Evolutionary conservation across 2,329 filamentous ascomycete genomes (phyloP).

Genomic region (Xenoacremonium recifei): DNA sequence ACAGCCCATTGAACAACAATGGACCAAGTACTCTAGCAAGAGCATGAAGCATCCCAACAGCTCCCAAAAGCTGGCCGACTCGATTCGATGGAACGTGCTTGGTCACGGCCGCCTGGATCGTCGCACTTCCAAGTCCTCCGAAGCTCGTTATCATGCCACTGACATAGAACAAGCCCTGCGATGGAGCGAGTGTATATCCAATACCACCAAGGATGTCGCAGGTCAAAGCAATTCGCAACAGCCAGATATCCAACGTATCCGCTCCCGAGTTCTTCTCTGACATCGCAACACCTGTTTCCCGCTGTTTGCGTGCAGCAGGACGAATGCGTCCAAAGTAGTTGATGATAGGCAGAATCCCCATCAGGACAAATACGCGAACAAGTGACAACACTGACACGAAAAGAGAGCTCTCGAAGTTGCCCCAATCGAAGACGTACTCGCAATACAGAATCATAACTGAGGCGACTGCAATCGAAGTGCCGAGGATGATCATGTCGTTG

Average conservation of each 20-base stretch:
- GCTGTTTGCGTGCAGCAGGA: constrained; percentile 42
- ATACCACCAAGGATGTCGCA: constrained; percentile 75
- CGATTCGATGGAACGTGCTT: constrained; percentile 85
- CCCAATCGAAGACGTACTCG: constrained; percentile 79
- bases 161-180: constrained; percentile 63
- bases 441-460: constrained; percentile 84
- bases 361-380: constrained; percentile 71
- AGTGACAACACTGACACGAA: constrained; percentile 81
- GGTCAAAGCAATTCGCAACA: constrained; percentile 72
- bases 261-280: constrained; percentile 63
- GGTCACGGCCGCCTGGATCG: constrained; percentile 78
- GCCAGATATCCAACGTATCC: constrained; percentile 72
- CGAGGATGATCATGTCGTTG: constrained; percentile 80
- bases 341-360: constrained; percentile 72
- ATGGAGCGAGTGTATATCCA: constrained; percentile 69
- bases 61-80: constrained; percentile 85
- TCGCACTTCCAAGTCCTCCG: constrained; percentile 83
- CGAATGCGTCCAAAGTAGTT: constrained; percentile 70
- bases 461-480: constrained; percentile 76
- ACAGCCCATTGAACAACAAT: constrained; percentile 81
- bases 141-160: constrained; percentile 73
- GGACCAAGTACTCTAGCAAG: constrained; percentile 77
- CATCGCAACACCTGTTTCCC: constrained; percentile 33
- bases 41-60: constrained; percentile 81
- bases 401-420: constrained; percentile 72